Base-by-base conservation (phyloP, 2,329 filamentous ascomycete genomes). In the Colletotrichum noveboracense region DNA sequence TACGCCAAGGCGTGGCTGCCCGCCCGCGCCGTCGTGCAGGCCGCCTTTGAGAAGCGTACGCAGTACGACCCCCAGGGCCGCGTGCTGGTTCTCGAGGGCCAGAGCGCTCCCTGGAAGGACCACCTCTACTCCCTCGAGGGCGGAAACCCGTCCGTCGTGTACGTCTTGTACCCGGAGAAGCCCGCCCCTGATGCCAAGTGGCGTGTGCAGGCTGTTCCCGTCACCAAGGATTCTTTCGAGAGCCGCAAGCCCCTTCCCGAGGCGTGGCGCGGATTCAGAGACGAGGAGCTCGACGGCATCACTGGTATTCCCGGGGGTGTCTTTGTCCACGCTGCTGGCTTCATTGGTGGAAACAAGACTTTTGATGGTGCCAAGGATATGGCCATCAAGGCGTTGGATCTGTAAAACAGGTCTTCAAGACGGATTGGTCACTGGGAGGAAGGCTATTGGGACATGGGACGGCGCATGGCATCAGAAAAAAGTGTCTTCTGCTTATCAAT, bases 341-440 rank as follows among this genome's bases (percentile, higher is more conserved):
- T 99, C 86, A 98, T 98, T 82, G 97, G 97, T 21, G 97, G 97
- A 4, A 97, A 98, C 86, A 94, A 94, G 89, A 97, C 94, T 0
- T 97, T 94, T 81, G 95, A 98, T 77, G 97, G 97, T 34, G 96
- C 93, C 30, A 90, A 95, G 83, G 92, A 93, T 74, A 98, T 98
- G 95, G 96, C 96, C 6, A 86, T 90, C 84, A 95, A 94, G 88
- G 94, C 94, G 3, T 86, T 95, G 77, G 91, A 58, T 62, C 52
- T 72, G 43, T 76, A 69, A 62, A 74, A 21, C 60, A 21, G 71
- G 48, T 55, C 16, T 55, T 14, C 24, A 10, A 21, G 13, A 60
- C 26, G 26, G 65, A 52, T 43, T 24, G 43, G 30, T 32, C 26
- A 64, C 52, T 38, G 70, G 55, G 24, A 62, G 43, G 60, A 66